Percentiles rank a stretch among this genome's conserved stretches.
These are phyloP conservation scores for Aureobasidium pullulans DNA, from an alignment of 2,329 filamentous ascomycete genomes.

Conservation along the genomic window DNA sequence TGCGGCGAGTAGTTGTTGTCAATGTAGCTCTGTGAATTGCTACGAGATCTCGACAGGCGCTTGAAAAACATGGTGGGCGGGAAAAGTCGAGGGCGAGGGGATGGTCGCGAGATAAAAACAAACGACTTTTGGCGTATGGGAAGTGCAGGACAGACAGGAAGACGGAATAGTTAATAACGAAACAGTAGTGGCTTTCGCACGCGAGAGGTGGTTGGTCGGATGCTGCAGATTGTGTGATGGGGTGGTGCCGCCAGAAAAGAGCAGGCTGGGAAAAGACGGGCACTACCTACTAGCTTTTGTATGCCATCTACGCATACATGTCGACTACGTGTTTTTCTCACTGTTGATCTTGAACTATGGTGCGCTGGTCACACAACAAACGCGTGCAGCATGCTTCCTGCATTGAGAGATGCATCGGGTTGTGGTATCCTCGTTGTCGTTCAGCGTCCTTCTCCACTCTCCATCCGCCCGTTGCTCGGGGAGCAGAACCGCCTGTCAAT, in stretches of 20 bases:
- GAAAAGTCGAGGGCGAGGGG: constrained; percentile 13
- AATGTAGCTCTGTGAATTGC: constrained; percentile 43
- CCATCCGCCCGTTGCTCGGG: constrained; percentile 2
- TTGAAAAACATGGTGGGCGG: constrained; percentile 40
- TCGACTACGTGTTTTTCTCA: background rate
- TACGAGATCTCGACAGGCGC: constrained; percentile 36
- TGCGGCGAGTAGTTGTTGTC: constrained; percentile 38
- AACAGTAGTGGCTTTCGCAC: constrained; percentile 9
- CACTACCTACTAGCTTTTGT: background rate
- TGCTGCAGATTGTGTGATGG: background rate
- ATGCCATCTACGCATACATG: background rate
- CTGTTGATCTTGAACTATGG: background rate
- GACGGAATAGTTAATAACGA: constrained; percentile 6
- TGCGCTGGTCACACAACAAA: background rate
- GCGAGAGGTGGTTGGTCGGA: constrained; percentile 11
- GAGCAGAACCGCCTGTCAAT: background rate
- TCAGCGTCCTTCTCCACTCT: background rate
- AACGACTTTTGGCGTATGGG: background rate
- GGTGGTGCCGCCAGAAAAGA: background rate
- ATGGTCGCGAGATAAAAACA: constrained; percentile 15
- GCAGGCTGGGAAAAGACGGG: constrained; percentile 4
- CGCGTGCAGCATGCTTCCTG: background rate
- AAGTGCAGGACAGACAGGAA: constrained; percentile 1
- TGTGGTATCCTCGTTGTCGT: constrained; percentile 9
- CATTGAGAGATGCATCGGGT: background rate